Conservation (phyloP, 352 stramenopile genomes). For the Globisporangium sylvaticum region DNA sequence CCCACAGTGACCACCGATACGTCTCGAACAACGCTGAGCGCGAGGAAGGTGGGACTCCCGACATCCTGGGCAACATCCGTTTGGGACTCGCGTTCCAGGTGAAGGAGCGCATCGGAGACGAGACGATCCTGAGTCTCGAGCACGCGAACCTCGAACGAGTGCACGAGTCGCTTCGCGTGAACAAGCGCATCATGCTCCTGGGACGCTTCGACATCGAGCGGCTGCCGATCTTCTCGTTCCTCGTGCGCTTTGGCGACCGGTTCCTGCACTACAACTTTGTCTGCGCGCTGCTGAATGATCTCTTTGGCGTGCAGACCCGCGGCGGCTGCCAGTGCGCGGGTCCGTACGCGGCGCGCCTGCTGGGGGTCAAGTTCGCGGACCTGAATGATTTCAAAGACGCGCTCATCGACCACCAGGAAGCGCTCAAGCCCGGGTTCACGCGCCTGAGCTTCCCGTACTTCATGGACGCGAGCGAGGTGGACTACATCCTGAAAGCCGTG, state of each 20-base stretch:
- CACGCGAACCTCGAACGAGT: slow-evolving; percentile 30
- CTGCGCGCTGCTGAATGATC: slow-evolving; percentile 95
- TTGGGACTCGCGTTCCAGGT: slow-evolving; percentile 90
- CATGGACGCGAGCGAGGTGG: slow-evolving; percentile 71
- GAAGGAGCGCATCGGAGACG: slow-evolving; percentile 62
- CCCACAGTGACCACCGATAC: slow-evolving; percentile 55
- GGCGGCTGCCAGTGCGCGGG: slow-evolving; percentile 84
- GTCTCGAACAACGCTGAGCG: slow-evolving; percentile 71
- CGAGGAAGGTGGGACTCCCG: slow-evolving; percentile 95
- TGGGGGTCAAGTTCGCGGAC: slow-evolving; percentile 81
- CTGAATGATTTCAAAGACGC: slow-evolving; percentile 76
- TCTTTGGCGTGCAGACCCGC: slow-evolving; percentile 92
- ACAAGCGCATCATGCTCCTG: slow-evolving; percentile 88
- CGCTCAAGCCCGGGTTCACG: slow-evolving; percentile 93
- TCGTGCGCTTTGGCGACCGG: slow-evolving; percentile 80
- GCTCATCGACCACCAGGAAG: slow-evolving; percentile 88
- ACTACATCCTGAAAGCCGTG: slow-evolving; percentile 93
- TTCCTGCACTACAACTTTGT: slow-evolving; percentile 99
- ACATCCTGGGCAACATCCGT: slow-evolving; percentile 92
- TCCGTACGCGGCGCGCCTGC: slow-evolving; percentile 90
- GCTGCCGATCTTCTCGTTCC: slow-evolving; percentile 95
- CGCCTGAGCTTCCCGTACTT: slow-evolving; percentile 92
- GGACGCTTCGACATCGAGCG: slow-evolving; percentile 52
- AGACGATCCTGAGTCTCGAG: slow-evolving; percentile 59
- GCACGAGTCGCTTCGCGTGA: slow-evolving; percentile 30